Conservation (phyloP, 192 early-diverging fungal species). For the Allomyces macrogynus region DNA sequence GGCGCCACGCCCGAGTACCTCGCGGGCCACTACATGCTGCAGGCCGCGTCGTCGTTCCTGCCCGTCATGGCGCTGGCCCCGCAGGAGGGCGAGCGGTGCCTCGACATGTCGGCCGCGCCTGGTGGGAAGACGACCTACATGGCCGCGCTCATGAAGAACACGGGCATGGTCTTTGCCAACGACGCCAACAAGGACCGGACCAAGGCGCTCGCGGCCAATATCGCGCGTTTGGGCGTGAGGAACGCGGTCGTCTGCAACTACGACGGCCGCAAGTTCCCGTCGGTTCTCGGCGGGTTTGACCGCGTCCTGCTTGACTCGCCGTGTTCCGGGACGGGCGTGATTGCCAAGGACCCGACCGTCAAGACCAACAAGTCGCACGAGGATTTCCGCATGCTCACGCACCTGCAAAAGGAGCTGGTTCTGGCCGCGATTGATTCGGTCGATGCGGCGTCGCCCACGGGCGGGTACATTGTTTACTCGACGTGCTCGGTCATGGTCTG, state of each 20-base stretch:
- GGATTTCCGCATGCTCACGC: conserved; percentile 80
- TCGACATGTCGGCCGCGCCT: conserved; percentile 96
- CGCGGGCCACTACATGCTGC: conserved; percentile 97
- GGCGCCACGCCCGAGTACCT: conserved; percentile 98
- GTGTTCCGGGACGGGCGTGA: conserved; percentile 97
- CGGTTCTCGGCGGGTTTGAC: conserved; percentile 92
- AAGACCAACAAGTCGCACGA: conserved; percentile 87
- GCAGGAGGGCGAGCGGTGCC: conserved; percentile 75
- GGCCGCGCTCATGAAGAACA: conserved; percentile 89
- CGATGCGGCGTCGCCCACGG: conserved; percentile 78
- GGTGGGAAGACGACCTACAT: conserved; percentile 97
- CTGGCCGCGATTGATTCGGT: conserved; percentile 86
- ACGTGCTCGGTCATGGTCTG: conserved; percentile 96
- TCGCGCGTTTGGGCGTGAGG: conserved; percentile 67
- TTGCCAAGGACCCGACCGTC: conserved; percentile 89
- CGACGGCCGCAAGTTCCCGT: conserved; percentile 93
- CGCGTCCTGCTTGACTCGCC: conserved; percentile 92
- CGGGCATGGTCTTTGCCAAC: conserved; percentile 90
- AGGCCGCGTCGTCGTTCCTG: conserved; percentile 91
- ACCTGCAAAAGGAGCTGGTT: conserved; percentile 86
- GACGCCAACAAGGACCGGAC: conserved; percentile 86
- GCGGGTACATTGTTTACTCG: conserved; percentile 93
- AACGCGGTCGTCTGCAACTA: conserved; percentile 87
- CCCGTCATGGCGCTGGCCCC: conserved; percentile 91
- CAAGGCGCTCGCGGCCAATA: conserved; percentile 77